These are phyloP conservation scores for Aspergillus sp. DNA, from an alignment of 2,329 filamentous ascomycete genomes.

Conservation along the genomic window DNA sequence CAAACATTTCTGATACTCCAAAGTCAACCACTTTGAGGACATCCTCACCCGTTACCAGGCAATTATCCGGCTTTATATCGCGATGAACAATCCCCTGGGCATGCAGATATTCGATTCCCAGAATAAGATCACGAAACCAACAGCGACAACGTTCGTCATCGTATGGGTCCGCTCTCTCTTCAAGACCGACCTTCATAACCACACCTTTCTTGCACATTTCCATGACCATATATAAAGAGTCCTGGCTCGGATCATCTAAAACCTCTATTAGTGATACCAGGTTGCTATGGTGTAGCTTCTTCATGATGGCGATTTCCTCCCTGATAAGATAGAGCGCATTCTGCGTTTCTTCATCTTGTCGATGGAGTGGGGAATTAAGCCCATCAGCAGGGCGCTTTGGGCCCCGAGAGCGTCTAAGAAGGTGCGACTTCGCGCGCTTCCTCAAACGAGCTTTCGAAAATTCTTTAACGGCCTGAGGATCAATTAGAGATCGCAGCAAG, in stretches of 20 bases:
- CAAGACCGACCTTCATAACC: constrained; percentile 92
- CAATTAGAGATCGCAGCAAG: background rate
- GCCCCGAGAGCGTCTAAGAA: constrained; percentile 66
- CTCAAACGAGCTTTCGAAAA: constrained; percentile 91
- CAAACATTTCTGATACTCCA: constrained; percentile 98
- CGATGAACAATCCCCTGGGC: constrained; percentile 92
- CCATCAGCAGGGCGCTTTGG: constrained; percentile 55
- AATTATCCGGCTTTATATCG: constrained; percentile 97
- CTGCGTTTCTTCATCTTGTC: constrained; percentile 59
- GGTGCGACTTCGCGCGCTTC: constrained; percentile 85
- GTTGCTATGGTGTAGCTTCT: constrained; percentile 93
- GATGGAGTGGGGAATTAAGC: constrained; percentile 65
- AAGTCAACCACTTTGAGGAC: constrained; percentile 98
- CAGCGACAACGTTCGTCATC: constrained; percentile 76
- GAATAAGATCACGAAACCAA: constrained; percentile 92
- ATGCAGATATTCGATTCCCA: constrained; percentile 95
- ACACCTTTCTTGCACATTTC: constrained; percentile 99
- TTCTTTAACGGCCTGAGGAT: constrained; percentile 81
- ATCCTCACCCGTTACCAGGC: constrained; percentile 83
- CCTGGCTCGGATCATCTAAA: constrained; percentile 89
- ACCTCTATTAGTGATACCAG: constrained; percentile 93
- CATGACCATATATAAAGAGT: constrained; percentile 97
- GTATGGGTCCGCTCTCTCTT: constrained; percentile 79
- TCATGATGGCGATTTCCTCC: constrained; percentile 98
- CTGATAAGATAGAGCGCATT: constrained; percentile 83